These are phyloP conservation scores for Mycena rosella DNA, from an alignment of 768 basidiomycete genomes.

Conservation along the genomic window DNA sequence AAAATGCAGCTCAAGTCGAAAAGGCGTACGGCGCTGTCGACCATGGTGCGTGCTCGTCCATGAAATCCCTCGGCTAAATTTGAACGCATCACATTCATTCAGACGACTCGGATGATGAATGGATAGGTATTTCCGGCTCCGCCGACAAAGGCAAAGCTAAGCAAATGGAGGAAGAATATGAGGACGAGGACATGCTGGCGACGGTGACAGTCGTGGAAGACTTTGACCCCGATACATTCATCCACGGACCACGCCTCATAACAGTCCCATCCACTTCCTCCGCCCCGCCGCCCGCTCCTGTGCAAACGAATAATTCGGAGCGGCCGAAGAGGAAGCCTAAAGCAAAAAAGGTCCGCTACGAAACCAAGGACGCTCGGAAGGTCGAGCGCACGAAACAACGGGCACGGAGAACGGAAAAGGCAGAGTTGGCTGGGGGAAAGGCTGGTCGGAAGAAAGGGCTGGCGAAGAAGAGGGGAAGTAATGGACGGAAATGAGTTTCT, in stretches of 20 bases:
- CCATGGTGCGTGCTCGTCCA: slow-evolving; percentile 51
- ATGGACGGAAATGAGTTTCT: slow-evolving; percentile 35
- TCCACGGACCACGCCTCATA: slow-evolving; percentile 52
- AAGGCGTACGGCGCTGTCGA: slow-evolving; percentile 69
- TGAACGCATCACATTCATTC: slow-evolving; percentile 44
- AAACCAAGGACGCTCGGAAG: slow-evolving; percentile 77
- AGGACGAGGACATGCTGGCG: slow-evolving; percentile 87
- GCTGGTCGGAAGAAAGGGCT: slow-evolving; percentile 55
- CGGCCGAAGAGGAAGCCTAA: slow-evolving; percentile 43
- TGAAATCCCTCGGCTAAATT: slow-evolving; percentile 16
- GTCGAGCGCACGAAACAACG: slow-evolving; percentile 73
- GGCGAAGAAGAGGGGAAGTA: slow-evolving; percentile 14
- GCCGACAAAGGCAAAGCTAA: slow-evolving; percentile 46
- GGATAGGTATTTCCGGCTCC: slow-evolving; percentile 56
- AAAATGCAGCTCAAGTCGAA: slow-evolving; percentile 86
- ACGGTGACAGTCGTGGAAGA: slow-evolving; percentile 95
- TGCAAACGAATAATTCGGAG: slow-evolving; percentile 33
- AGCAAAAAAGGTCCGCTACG: slow-evolving; percentile 69
- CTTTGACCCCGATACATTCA: slow-evolving; percentile 79
- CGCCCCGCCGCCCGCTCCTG: slow-evolving; percentile 34
- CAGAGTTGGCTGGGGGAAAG: slow-evolving; percentile 77
- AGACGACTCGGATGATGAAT: slow-evolving; percentile 64
- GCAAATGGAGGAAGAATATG: slow-evolving; percentile 76
- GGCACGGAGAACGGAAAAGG: slow-evolving; percentile 76
- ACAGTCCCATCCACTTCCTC: slow-evolving; percentile 28